Percentiles rank a stretch among this genome's conserved stretches.
Evolutionary conservation across 768 basidiomycete species (phyloP).

Genomic region (Russula olivacea): DNA sequence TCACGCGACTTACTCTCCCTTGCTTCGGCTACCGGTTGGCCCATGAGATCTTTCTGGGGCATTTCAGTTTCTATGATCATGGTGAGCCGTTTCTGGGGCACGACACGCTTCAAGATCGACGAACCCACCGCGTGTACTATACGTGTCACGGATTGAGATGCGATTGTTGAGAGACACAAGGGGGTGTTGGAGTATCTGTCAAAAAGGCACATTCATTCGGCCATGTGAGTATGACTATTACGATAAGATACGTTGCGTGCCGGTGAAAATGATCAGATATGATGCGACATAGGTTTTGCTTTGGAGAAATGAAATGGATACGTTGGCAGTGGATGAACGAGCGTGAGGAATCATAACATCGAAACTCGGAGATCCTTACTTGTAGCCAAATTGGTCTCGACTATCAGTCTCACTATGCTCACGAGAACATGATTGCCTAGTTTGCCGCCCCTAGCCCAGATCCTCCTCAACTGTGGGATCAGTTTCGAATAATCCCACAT

Average conservation of each 20-base stretch:
- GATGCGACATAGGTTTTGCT: background rate
- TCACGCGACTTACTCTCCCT: background rate
- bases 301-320: background rate
- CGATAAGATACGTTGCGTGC: no score
- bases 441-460: background rate
- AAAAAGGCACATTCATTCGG: background rate
- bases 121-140: no score
- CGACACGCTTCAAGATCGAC: no score
- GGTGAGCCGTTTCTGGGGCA: no score
- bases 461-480: background rate
- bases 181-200: conserved; percentile 26
- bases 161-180: conserved; percentile 28
- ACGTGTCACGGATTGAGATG: conserved; percentile 2
- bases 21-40: background rate
- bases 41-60: background rate
- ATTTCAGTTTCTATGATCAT: background rate
- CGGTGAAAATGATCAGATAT: background rate
- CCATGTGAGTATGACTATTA: background rate
- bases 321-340: background rate
- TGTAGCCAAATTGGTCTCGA: conserved; percentile 28
- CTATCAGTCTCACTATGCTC: conserved; percentile 26
- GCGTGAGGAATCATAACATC: background rate
- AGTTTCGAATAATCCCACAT: background rate
- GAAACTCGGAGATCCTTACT: background rate
- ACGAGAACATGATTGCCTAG: conserved; percentile 13